Conservation (phyloP, 768 basidiomycete genomes). For the Myochromella boudieri region DNA sequence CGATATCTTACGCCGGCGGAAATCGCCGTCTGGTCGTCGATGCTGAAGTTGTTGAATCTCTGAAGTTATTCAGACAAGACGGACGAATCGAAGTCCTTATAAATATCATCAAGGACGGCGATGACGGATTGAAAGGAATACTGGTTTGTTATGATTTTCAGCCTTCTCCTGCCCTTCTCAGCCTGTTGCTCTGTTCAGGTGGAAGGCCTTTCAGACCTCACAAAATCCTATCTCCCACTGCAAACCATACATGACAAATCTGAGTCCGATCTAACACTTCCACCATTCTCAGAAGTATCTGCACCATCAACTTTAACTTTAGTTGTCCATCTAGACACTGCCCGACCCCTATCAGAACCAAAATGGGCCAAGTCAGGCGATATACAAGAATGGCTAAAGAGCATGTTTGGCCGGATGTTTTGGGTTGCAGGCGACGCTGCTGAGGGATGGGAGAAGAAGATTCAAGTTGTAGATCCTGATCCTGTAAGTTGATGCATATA, state of each 20-base stretch:
- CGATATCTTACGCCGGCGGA: constrained; percentile 92
- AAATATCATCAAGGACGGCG: constrained; percentile 54
- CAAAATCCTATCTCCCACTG: constrained; percentile 68
- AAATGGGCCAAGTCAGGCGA: constrained; percentile 97
- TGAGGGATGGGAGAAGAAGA: constrained; percentile 95
- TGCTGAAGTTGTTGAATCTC: constrained; percentile 78
- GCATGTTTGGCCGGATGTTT: constrained; percentile 85
- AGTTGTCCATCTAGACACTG: constrained; percentile 79
- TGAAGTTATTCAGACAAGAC: constrained; percentile 79
- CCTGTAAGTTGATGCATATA: constrained; percentile 67
- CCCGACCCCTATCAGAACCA: constrained; percentile 88
- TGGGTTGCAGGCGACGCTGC: constrained; percentile 81
- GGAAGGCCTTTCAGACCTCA: constrained; percentile 69
- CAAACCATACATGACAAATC: constrained; percentile 42
- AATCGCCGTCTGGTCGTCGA: constrained; percentile 85
- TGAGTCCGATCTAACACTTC: constrained; percentile 63
- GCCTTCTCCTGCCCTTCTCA: constrained; percentile 1
- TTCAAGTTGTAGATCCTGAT: constrained; percentile 91
- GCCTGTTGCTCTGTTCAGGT: constrained; percentile 44
- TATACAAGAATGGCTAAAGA: constrained; percentile 90
- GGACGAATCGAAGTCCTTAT: constrained; percentile 85
- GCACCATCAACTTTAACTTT: constrained; percentile 63
- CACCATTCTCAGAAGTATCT: constrained; percentile 62
- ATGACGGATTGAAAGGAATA: constrained; percentile 67
- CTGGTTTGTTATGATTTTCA: constrained; percentile 53